Evolutionary conservation across 352 stramenopile genomes (phyloP), one percentile per base, ranked within the genome.

Genomic region (Phytophthora citrophthora): DNA sequence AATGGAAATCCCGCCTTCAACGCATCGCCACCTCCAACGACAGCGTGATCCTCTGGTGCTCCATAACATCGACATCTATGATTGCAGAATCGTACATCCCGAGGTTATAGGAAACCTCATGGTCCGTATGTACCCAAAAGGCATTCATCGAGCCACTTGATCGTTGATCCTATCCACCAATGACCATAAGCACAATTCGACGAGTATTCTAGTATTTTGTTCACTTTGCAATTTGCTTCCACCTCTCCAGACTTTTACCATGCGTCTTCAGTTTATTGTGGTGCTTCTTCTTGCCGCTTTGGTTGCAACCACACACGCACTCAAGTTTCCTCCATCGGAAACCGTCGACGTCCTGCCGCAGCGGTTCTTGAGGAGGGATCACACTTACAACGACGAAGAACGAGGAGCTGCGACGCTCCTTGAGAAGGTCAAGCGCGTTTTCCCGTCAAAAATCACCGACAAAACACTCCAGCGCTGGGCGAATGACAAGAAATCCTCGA

Each of bases 401-500:
- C 39, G 39, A 51, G 52, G 52, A 13, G 10, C 41, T 32, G 12
- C 3, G 16, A 41, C 24, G 4, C 16, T 44, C 3, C 23, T 18
- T 16, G 26, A 59, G 26, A 59, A 59, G 39, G 12, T 3, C 10
- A 59, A 59, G 16, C 5, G 31, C 7, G 5, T 59, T 2, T 3
- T 36, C 9, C 8, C 52, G 24, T 26, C 39, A n/a, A 59, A 59
- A 11, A 7, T 50, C 5, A n/a, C 38, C 10, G 12, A 31, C 1
- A 51, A 51, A 12, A 50, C 27, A 12, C 39, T 59, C 26, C 16
- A 41, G 13, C 38, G 51, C 24, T 59, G 52, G 39, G 39, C 20
- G 1, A n/a, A 27, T n/a, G 44, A 51, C n/a, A 49, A 59, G 3
- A 59, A 59, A 26, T 32, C 38, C 6, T 27, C 52, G 1, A 41